Conservation (phyloP, 768 basidiomycete genomes). For the Hypholoma sublateritium region DNA sequence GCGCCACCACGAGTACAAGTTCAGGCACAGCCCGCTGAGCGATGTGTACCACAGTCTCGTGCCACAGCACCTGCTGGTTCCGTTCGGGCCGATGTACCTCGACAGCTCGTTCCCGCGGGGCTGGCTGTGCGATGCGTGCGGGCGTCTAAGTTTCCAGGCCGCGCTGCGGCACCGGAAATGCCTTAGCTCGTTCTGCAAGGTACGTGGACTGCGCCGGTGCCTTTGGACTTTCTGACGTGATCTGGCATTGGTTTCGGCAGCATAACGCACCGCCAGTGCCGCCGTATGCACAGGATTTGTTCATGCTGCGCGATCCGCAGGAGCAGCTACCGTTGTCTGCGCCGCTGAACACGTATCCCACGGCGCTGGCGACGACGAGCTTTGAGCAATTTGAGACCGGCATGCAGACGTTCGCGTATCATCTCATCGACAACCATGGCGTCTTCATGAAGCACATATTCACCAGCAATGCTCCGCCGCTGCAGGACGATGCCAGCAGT, state of each 20-base stretch:
- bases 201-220: slow-evolving; percentile 10
- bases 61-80: slow-evolving; percentile 29
- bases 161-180: slow-evolving; percentile 49
- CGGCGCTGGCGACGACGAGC: slow-evolving; percentile 10
- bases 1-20: slow-evolving; percentile 25
- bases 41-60: slow-evolving; percentile 26
- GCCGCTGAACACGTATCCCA: slow-evolving; percentile 30
- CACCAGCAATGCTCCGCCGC: slow-evolving; percentile 40
- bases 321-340: slow-evolving; percentile 28
- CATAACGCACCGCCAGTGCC: slow-evolving; percentile 12
- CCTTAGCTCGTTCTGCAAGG: slow-evolving; percentile 38
- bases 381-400: slow-evolving; percentile 26
- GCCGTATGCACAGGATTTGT: slow-evolving; percentile 28
- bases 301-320: slow-evolving; percentile 34
- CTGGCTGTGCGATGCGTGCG: slow-evolving; percentile 50
- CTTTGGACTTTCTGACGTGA: not conserved
- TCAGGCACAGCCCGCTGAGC: slow-evolving; percentile 20
- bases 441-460: slow-evolving; percentile 42
- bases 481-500: slow-evolving; percentile 38
- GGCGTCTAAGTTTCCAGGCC: slow-evolving; percentile 46
- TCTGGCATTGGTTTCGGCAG: slow-evolving; percentile 7
- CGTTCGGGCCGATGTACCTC: slow-evolving; percentile 22
- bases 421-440: slow-evolving; percentile 12
- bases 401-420: slow-evolving; percentile 33
- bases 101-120: slow-evolving; percentile 41